These are phyloP conservation scores for Nemania bipapillata DNA, from an alignment of 2,329 filamentous ascomycete genomes.

Conservation along the genomic window DNA sequence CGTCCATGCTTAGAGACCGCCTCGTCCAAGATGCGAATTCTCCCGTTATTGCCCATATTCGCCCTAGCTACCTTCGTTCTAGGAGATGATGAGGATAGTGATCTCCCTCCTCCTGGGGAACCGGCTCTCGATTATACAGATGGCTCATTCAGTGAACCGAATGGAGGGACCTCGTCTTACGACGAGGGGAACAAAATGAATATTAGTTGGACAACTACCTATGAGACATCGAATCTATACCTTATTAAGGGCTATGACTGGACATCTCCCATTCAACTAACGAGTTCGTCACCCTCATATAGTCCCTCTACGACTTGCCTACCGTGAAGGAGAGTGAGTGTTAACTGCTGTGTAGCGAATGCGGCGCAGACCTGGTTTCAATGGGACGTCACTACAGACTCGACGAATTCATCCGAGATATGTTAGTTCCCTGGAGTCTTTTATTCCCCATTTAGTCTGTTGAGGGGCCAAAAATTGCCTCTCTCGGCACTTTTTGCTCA, in stretches of 20 bases:
- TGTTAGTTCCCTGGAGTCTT: too few relatives aligned
- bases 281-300: conserved; percentile 34
- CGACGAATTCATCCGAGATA: conserved; percentile 43
- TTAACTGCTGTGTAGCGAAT: conserved; percentile 37
- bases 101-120: conserved; percentile 39
- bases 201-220: conserved; percentile 42
- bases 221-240: conserved; percentile 44
- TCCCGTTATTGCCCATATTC: conserved; percentile 21
- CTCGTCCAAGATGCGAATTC: conserved; percentile 27
- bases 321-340: not conserved
- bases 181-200: conserved; percentile 42
- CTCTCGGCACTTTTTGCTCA: too few relatives aligned
- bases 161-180: conserved; percentile 38
- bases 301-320: not conserved
- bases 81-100: conserved; percentile 26
- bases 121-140: conserved; percentile 39
- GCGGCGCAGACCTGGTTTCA: conserved; percentile 41
- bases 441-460: too few relatives aligned
- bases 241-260: conserved; percentile 42
- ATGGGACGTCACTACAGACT: conserved; percentile 44
- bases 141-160: conserved; percentile 42
- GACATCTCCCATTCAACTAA: conserved; percentile 40
- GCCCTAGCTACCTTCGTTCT: conserved; percentile 33
- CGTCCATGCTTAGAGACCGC: conserved; percentile 5
- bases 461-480: too few relatives aligned